phyloP scores from a whole-genome alignment of 805 yeast genomes.

The Nematodospora valgi region DNA sequence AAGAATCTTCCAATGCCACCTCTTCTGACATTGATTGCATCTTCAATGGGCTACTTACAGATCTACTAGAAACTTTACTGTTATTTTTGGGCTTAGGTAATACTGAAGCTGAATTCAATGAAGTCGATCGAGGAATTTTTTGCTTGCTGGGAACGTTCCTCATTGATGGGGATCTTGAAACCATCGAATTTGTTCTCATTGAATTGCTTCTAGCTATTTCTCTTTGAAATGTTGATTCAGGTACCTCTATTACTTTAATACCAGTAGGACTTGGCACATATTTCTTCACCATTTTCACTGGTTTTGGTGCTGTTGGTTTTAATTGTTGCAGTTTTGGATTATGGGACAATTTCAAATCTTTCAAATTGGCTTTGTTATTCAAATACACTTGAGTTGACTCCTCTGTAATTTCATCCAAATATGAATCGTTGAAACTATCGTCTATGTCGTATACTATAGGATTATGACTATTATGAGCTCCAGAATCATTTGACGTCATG shows the following conservation, averaged over 20 bases:
- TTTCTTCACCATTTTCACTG: slow-evolving; percentile 52
- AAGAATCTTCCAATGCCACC: slow-evolving; percentile 17
- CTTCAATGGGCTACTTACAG: slow-evolving; percentile 6
- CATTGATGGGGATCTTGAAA: slow-evolving; percentile 23
- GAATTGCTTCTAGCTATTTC: slow-evolving; percentile 40
- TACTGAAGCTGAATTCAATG: slow-evolving; percentile 16
- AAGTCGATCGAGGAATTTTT: slow-evolving; percentile 21
- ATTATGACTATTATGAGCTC: slow-evolving; percentile 1
- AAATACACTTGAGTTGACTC: slow-evolving; percentile 18
- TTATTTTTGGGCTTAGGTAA: neutral
- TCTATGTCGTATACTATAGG: slow-evolving; percentile 20
- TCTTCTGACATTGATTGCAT: slow-evolving; percentile 19
- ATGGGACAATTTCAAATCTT: slow-evolving; percentile 32
- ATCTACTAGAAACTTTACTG: slow-evolving; percentile 5
- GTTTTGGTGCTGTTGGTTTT: slow-evolving; percentile 5
- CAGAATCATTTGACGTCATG: slow-evolving; percentile 8
- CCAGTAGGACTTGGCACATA: slow-evolving; percentile 77
- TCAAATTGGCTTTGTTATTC: slow-evolving; percentile 30
- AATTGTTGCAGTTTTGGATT: slow-evolving; percentile 6
- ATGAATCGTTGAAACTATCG: slow-evolving; percentile 30
- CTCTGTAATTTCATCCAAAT: slow-evolving; percentile 29
- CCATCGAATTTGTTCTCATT: slow-evolving; percentile 28
- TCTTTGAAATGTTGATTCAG: slow-evolving; percentile 40
- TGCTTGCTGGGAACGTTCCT: slow-evolving; percentile 2
- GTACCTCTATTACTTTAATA: slow-evolving; percentile 65